Conservation (phyloP, 2,329 filamentous ascomycete genomes). For the Penicillium fuscoglaucum region DNA sequence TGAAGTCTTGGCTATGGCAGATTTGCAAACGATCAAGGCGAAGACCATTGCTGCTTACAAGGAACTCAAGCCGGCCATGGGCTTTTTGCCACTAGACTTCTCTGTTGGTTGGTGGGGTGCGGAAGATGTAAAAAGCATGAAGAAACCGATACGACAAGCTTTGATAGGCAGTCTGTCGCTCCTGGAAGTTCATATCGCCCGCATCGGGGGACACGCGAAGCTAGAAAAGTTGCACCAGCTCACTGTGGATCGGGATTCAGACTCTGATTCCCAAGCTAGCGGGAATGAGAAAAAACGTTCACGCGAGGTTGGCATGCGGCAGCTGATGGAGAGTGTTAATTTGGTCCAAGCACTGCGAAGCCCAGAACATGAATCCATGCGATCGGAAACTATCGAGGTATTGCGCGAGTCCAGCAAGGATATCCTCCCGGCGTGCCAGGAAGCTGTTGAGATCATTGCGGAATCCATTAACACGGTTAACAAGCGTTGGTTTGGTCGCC, state of each 20-base stretch:
- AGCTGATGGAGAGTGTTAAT: constrained; percentile 36
- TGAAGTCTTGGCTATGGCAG: constrained; percentile 18
- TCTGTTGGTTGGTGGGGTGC: constrained; percentile 50
- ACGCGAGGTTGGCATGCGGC: constrained; percentile 30
- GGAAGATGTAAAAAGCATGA: constrained; percentile 44
- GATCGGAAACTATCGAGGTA: constrained; percentile 34
- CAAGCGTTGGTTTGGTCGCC: constrained; percentile 30
- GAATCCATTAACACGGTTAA: constrained; percentile 36
- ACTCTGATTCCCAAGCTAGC: not conserved
- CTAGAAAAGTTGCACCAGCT: constrained; percentile 20
- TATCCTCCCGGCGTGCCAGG: constrained; percentile 31
- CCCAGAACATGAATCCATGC: constrained; percentile 39
- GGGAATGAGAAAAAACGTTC: constrained; percentile 20
- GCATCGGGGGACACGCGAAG: constrained; percentile 23
- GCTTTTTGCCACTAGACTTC: constrained; percentile 51
- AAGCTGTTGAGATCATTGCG: constrained; percentile 22
- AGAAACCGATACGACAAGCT: constrained; percentile 39
- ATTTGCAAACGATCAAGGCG: constrained; percentile 34
- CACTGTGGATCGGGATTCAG: constrained; percentile 7
- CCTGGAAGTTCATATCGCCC: constrained; percentile 47
- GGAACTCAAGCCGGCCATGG: constrained; percentile 41
- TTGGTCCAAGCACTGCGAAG: constrained; percentile 42
- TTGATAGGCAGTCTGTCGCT: constrained; percentile 40
- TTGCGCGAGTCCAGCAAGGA: constrained; percentile 32
- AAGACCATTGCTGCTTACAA: constrained; percentile 42